A percentile compares a stretch with the other conserved stretches of the same genome.
Conservation (phyloP, 345 rosid species). For the Crucihimalaya himalaica region DNA sequence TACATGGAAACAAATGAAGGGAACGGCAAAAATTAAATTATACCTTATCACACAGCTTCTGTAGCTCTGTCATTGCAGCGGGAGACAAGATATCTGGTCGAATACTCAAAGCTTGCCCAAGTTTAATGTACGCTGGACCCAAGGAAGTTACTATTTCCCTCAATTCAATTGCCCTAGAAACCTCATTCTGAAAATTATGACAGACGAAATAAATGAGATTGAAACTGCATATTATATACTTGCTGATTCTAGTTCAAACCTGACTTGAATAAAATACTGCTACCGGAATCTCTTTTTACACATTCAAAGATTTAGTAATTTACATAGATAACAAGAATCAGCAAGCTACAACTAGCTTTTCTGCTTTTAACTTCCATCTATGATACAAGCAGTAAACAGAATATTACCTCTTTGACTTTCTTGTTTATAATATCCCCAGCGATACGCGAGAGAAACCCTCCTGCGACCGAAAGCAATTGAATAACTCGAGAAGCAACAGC, state of each 20-base stretch:
- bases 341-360: background rate
- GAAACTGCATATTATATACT: background rate
- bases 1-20: background rate
- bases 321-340: background rate
- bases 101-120: slow-evolving; percentile 98
- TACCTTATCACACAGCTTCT: slow-evolving; percentile 99
- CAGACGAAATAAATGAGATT: slow-evolving; percentile 18
- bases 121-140: slow-evolving; percentile 98
- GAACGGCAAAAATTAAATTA: background rate
- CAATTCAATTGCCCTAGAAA: slow-evolving; percentile 90
- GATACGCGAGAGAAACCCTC: slow-evolving; percentile 87
- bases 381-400: slow-evolving; percentile 11
- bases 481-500: slow-evolving; percentile 85
- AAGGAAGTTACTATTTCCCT: slow-evolving; percentile 96
- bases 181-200: slow-evolving; percentile 73
- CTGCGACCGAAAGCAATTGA: slow-evolving; percentile 87
- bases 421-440: slow-evolving; percentile 73
- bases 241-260: too few relatives aligned
- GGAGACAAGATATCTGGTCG: slow-evolving; percentile 98
- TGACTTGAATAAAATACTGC: too few relatives aligned
- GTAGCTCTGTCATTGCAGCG: slow-evolving; percentile 89
- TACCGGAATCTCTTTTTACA: too few relatives aligned
- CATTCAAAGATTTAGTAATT: too few relatives aligned
- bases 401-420: slow-evolving; percentile 78
- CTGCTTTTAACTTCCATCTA: background rate